These are phyloP conservation scores for Pythium grandisporangium DNA, from an alignment of 352 stramenopile genomes.

Conservation along the genomic window DNA sequence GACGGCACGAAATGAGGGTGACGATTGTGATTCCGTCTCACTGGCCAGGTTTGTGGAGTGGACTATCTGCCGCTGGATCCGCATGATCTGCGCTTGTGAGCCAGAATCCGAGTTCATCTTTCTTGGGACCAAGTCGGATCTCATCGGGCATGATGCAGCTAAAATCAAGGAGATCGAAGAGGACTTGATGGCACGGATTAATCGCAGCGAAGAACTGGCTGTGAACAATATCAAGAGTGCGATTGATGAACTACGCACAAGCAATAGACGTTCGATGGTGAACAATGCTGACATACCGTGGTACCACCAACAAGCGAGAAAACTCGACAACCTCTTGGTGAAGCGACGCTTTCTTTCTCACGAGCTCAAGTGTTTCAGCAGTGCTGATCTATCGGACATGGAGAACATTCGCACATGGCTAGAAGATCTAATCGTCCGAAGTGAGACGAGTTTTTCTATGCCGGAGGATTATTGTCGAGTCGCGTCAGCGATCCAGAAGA, in stretches of 20 bases:
- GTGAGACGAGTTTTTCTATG: conserved; percentile 8
- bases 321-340: neutral
- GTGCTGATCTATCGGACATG: conserved; percentile 2
- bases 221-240: neutral
- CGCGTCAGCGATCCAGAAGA: conserved; percentile 2
- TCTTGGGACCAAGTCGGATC: conserved; percentile 11
- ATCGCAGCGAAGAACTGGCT: conserved; percentile 1
- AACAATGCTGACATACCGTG: neutral
- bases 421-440: conserved; percentile 1
- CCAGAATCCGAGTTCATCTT: conserved; percentile 9
- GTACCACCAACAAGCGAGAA: neutral
- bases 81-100: conserved; percentile 4
- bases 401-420: conserved; percentile 1
- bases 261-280: no score
- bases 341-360: neutral
- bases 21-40: neutral
- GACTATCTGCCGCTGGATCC: conserved; percentile 11
- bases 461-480: conserved; percentile 6
- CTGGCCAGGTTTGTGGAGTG: conserved; percentile 8
- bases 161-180: neutral
- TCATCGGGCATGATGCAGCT: neutral
- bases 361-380: conserved; percentile 8
- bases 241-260: neutral
- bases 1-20: neutral
- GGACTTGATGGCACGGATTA: conserved; percentile 1